These are phyloP conservation scores for Paraphoma chrysanthemicola DNA, from an alignment of 2,329 filamentous ascomycete genomes.

Conservation along the genomic window DNA sequence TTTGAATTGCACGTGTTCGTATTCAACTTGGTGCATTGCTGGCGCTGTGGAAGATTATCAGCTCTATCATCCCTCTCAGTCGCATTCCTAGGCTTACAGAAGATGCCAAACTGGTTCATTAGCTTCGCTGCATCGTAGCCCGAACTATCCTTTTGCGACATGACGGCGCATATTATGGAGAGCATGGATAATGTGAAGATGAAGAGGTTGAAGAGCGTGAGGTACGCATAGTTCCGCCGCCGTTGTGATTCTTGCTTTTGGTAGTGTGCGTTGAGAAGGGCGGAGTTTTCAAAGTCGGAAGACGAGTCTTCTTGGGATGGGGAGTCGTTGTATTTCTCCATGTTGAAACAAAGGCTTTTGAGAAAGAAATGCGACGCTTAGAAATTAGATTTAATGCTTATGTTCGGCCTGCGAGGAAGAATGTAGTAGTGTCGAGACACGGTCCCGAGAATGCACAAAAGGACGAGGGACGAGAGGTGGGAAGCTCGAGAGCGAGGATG, in stretches of 20 bases:
- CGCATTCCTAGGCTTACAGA: conserved; percentile 22
- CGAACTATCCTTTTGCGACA: conserved; percentile 36
- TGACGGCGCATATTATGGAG: conserved; percentile 38
- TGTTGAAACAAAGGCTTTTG: conserved; percentile 8
- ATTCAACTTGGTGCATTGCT: conserved; percentile 38
- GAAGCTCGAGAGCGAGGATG: conserved; percentile 1
- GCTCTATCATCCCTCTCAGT: too few relatives aligned
- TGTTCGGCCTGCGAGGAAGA: neutral
- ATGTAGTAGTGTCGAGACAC: neutral
- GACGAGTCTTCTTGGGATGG: conserved; percentile 13
- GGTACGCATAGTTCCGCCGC: conserved; percentile 34
- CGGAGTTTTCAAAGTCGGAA: conserved; percentile 35
- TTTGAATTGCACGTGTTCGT: conserved; percentile 34
- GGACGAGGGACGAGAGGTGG: conserved; percentile 3
- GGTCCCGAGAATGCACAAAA: neutral
- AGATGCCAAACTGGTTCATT: conserved; percentile 41
- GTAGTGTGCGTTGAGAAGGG: conserved; percentile 35
- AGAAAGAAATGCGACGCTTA: neutral
- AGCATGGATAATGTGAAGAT: conserved; percentile 41
- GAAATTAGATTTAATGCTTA: neutral
- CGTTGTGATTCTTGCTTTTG: conserved; percentile 28
- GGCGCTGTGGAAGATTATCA: conserved; percentile 26
- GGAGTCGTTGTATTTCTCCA: conserved; percentile 37
- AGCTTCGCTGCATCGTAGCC: conserved; percentile 33
- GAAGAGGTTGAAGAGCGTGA: conserved; percentile 43